phyloP scores from a whole-genome alignment of 2,329 filamentous ascomycete species.

The Fusarium sp. region DNA sequence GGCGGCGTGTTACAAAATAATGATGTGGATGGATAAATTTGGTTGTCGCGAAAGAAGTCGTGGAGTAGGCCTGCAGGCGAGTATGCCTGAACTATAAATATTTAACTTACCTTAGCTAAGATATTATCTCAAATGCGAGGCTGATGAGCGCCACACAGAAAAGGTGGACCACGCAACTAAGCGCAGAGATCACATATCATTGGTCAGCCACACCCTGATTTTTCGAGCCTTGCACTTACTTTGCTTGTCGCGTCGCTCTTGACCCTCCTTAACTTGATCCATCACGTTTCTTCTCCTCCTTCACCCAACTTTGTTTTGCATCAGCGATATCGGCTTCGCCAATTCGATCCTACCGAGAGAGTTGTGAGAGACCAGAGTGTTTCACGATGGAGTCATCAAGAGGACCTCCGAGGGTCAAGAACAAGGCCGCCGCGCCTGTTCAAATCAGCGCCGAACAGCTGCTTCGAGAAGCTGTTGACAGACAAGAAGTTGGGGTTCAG shows the following conservation, averaged over 20 bases:
- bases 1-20: constrained; percentile 30
- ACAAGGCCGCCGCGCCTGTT: constrained; percentile 92
- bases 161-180: not conserved
- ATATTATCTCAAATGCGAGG: constrained; percentile 45
- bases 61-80: constrained; percentile 15
- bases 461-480: constrained; percentile 94
- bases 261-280: constrained; percentile 28
- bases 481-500: constrained; percentile 89
- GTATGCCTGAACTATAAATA: constrained; percentile 40
- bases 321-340: not conserved
- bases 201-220: constrained; percentile 39
- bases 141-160: constrained; percentile 44
- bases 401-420: constrained; percentile 96
- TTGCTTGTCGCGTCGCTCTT: constrained; percentile 40
- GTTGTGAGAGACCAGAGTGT: constrained; percentile 7
- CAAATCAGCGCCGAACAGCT: constrained; percentile 98
- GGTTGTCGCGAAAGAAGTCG: constrained; percentile 34
- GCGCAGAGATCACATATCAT: not conserved
- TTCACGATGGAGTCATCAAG: constrained; percentile 88
- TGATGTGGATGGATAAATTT: constrained; percentile 16
- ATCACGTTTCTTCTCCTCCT: constrained; percentile 11
- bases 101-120: constrained; percentile 21
- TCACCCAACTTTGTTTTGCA: constrained; percentile 1
- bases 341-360: not conserved
- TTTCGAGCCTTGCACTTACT: constrained; percentile 48